phyloP scores from a whole-genome alignment of 768 basidiomycete genomes.

The Nevesoporus exiguus region DNA sequence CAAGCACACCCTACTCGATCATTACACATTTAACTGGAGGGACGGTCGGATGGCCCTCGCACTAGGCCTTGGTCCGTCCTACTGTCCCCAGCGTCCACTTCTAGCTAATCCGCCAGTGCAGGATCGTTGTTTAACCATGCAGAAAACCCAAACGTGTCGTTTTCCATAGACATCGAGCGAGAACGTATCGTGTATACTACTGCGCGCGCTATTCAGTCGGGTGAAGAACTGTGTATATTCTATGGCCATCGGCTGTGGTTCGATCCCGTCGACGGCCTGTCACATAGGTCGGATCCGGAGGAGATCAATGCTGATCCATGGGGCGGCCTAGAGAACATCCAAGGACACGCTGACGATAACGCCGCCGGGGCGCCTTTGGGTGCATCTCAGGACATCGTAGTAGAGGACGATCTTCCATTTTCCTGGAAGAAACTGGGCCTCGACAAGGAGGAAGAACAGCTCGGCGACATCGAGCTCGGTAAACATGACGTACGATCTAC shows the following conservation, averaged over 20 bases:
- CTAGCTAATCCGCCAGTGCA: conserved; percentile 24
- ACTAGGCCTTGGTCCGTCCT: conserved; percentile 62
- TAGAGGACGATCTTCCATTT: conserved; percentile 65
- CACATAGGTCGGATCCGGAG: not conserved
- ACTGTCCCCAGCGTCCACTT: not conserved
- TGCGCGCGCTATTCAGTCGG: conserved; percentile 45
- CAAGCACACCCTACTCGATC: conserved; percentile 61
- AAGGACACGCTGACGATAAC: not conserved
- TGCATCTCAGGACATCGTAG: conserved; percentile 44
- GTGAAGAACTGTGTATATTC: conserved; percentile 78
- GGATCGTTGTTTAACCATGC: conserved; percentile 86
- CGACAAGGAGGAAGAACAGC: conserved; percentile 58
- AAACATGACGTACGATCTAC: not conserved
- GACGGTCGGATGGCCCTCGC: conserved; percentile 76
- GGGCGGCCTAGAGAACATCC: conserved; percentile 7
- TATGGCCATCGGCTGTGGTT: conserved; percentile 72
- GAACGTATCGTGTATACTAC: conserved; percentile 66
- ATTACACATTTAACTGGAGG: conserved; percentile 75
- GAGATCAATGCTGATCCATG: conserved; percentile 1
- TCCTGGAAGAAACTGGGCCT: conserved; percentile 54
- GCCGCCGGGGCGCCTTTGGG: not conserved
- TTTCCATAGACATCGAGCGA: conserved; percentile 46
- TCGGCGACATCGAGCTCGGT: conserved; percentile 46
- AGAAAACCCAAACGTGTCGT: conserved; percentile 65
- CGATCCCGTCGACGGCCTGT: conserved; percentile 34